A percentile compares a stretch with the other conserved stretches of the same genome.
These are phyloP conservation scores for Orychophragmus violaceus DNA, from an alignment of 345 rosid genomes.

Conservation along the genomic window DNA sequence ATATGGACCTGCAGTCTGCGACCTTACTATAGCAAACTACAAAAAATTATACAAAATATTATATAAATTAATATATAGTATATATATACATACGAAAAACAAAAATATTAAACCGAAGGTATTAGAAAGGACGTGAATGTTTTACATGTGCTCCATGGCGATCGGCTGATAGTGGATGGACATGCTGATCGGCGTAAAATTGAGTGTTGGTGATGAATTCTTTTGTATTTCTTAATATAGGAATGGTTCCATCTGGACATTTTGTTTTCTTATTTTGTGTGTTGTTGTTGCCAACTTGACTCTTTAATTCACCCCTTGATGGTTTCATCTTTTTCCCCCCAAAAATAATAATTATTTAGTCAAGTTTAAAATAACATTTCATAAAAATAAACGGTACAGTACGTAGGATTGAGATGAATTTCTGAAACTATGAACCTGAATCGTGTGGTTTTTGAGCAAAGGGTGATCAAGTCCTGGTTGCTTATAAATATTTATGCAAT, in stretches of 20 bases:
- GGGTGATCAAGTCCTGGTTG: constrained; percentile 24
- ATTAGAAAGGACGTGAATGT: background rate
- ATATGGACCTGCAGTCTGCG: background rate
- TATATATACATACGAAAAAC: background rate
- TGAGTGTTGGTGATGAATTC: background rate
- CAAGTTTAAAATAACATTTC: background rate
- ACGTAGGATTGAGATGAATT: background rate
- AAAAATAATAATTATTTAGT: background rate
- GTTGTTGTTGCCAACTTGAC: background rate
- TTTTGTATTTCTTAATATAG: background rate
- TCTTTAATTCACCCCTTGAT: background rate
- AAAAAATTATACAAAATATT: background rate
- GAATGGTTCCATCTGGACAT: constrained; percentile 7
- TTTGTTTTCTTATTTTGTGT: background rate
- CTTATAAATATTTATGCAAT: constrained; percentile 13
- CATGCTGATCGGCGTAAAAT: background rate
- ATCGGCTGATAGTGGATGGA: background rate
- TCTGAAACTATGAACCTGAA: constrained; percentile 3
- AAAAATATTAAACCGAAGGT: background rate
- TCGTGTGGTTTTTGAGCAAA: background rate
- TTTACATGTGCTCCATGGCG: background rate
- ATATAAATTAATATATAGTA: background rate
- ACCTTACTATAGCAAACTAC: background rate
- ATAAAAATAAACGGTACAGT: background rate
- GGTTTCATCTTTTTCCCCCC: background rate